These are phyloP conservation scores for Gnomoniopsis smithogilvyi DNA, from an alignment of 2,329 filamentous ascomycete species.

Conservation along the genomic window DNA sequence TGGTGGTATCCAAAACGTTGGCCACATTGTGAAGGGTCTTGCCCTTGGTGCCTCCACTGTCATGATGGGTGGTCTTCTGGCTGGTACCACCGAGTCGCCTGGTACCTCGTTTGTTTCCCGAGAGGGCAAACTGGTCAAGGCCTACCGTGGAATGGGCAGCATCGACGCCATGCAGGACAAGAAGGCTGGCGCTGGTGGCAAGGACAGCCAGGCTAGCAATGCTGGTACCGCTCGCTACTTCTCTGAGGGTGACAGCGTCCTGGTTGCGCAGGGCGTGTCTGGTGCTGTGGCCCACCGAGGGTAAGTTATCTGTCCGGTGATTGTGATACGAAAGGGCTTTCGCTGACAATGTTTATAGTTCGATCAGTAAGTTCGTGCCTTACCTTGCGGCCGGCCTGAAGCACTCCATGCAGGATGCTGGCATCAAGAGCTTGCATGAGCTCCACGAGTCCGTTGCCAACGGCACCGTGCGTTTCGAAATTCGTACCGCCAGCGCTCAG, in stretches of 20 bases:
- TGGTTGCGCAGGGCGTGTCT: slow-evolving; percentile 95
- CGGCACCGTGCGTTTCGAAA: slow-evolving; percentile 84
- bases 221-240: slow-evolving; percentile 98
- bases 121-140: slow-evolving; percentile 97
- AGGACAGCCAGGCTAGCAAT: slow-evolving; percentile 76
- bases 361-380: slow-evolving; percentile 90
- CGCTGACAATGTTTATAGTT: slow-evolving; percentile 46
- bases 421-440: slow-evolving; percentile 73
- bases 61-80: slow-evolving; percentile 99
- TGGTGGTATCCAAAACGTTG: slow-evolving; percentile 96
- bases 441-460: slow-evolving; percentile 72
- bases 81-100: slow-evolving; percentile 95
- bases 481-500: slow-evolving; percentile 91
- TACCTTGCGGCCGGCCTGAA: slow-evolving; percentile 95
- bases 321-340: background rate
- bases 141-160: slow-evolving; percentile 97
- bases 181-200: slow-evolving; percentile 76
- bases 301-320: slow-evolving; percentile 31
- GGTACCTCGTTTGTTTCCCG: slow-evolving; percentile 95
- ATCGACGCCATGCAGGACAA: slow-evolving; percentile 99
- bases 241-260: slow-evolving; percentile 89
- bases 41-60: slow-evolving; percentile 90
- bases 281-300: slow-evolving; percentile 78
- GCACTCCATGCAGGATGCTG: slow-evolving; percentile 96
- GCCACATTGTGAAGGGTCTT: slow-evolving; percentile 98